Evolutionary conservation across 2,329 filamentous ascomycete genomes (phyloP), one percentile per base, ranked within the genome.

Genomic region (Didymella sp.): DNA sequence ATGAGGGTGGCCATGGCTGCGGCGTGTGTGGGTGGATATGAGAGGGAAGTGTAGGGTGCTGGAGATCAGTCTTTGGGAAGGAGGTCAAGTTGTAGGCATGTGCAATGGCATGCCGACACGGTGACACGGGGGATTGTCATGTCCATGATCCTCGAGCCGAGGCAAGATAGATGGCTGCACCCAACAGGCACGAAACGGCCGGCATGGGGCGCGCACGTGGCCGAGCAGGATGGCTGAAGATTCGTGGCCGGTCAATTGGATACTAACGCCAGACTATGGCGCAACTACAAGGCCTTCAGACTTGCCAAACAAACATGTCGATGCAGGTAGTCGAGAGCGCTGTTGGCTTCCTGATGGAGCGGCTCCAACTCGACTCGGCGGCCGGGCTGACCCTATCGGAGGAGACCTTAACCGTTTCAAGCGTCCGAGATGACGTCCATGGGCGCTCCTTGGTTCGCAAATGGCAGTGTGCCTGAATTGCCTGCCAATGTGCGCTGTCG

Each of bases 1-100:
- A 96, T 86, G 51, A 96, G 83, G 0, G 89, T 92, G 27, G 80
- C 65, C 74, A 76, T 76, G 60, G 24, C 43, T 42, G 25, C 13
- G 17, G 27, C 19, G 44, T 19, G 35, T 54, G 33, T 47, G 19
- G 9, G 33, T 47, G 19, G 9, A 4, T n/a, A 40, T 27, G 33
- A 12, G 38, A 25, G 33, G 43, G 30, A 28, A 56, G 19, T 38
- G 40, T 7, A 5, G 3, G 17, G 13, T 22, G 52, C 17, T 31
- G 11, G 30, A 48, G 27, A 45, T 38, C 41, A 27, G 48, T 35
- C 15, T 13, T 8, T 28, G 37, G 21, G 45, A 55, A 49, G 30
- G 47, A 45, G 51, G 46, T 40, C 50, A 51, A 37, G 17, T 38
- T 44, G 48, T 24, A 30, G 38, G 27, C 49, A 49, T 52, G 49